A percentile compares a stretch with the other conserved stretches of the same genome.
These are phyloP conservation scores for Ophiocytium majus DNA, from an alignment of 352 stramenopile genomes.

Conservation along the genomic window DNA sequence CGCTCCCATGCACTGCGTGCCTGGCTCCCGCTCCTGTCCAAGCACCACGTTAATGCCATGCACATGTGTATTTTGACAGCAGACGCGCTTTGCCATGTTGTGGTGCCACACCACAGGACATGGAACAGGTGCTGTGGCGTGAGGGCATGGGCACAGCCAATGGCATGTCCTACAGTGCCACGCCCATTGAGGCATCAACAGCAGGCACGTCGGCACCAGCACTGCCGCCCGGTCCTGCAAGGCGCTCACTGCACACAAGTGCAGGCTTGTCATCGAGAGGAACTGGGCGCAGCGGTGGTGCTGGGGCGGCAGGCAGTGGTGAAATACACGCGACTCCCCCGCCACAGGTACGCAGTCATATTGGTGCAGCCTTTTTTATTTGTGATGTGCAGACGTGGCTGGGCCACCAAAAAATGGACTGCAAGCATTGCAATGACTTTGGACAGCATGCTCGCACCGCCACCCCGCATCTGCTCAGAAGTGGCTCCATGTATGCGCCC, in stretches of 20 bases:
- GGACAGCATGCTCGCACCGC: too few species aligned
- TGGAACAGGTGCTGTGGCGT: conserved; percentile 10
- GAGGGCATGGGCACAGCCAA: not conserved
- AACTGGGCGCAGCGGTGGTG: not conserved
- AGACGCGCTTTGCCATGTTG: not conserved
- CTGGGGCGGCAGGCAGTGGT: not conserved
- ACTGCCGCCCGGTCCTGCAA: not conserved
- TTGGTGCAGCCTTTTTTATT: not conserved
- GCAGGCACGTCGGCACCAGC: not conserved
- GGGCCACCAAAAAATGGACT: too few species aligned
- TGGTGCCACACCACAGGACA: conserved; percentile 8
- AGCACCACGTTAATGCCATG: not conserved
- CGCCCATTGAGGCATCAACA: not conserved
- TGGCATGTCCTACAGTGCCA: not conserved
- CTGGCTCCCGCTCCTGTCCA: not conserved
- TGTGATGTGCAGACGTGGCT: too few species aligned
- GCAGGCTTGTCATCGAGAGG: not conserved
- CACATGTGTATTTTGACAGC: not conserved
- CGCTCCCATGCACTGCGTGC: not conserved
- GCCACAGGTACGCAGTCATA: not conserved
- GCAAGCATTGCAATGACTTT: not conserved
- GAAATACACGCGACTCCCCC: not conserved
- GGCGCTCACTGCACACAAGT: not conserved
- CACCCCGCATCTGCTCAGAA: too few species aligned
- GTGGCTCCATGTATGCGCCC: too few species aligned